Evolutionary conservation across 768 basidiomycete genomes (phyloP), one percentile per base, ranked within the genome.

Genomic region (Termitomyces sp.): DNA sequence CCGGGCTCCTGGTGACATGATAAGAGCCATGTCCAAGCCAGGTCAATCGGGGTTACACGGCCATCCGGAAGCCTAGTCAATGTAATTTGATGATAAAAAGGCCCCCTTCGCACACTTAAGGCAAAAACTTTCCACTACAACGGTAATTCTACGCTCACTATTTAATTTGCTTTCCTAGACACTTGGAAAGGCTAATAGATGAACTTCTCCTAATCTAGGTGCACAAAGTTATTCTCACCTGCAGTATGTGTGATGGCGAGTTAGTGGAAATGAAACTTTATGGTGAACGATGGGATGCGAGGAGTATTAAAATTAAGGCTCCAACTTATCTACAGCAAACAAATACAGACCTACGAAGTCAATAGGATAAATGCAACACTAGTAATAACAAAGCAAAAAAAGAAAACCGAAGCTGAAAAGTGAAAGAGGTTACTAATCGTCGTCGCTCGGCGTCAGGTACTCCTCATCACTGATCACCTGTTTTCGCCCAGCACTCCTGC

Each of bases 401-500:
- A 48, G n/a, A 56, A 35, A 52, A 21, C 53, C 53, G 12, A 50
- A 53, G 31, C 45, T 33, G 46, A 45, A 42, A 55, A 41, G 33
- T 23, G 46, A 42, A 47, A 33, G 21, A 31, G 19, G 59, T 63
- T 66, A 81, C 35, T 12, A 14, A 40, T 91, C 89, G 23, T 90
- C 88, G 55, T 91, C 89, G 60, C 85, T 88, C 28, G 84, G 85
- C 21, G 88, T 88, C 66, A 89, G 71, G 66, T 85, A 85, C 67
- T 83, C 81, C 55, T 81, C 79, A 52, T 91, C 89, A 61, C 88
- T 90, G 70, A 90, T 73, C 50, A 91, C 79, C 70, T 87, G 86
- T 67, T 84, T 89, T 60, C 88, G 78, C 31, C 81, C 83, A 19
- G 77, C 73, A 66, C 84, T 86, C 55, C 80, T 72, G 38, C 85